Conservation (phyloP, 2,329 filamentous ascomycete genomes). For the Beauveria australis region DNA sequence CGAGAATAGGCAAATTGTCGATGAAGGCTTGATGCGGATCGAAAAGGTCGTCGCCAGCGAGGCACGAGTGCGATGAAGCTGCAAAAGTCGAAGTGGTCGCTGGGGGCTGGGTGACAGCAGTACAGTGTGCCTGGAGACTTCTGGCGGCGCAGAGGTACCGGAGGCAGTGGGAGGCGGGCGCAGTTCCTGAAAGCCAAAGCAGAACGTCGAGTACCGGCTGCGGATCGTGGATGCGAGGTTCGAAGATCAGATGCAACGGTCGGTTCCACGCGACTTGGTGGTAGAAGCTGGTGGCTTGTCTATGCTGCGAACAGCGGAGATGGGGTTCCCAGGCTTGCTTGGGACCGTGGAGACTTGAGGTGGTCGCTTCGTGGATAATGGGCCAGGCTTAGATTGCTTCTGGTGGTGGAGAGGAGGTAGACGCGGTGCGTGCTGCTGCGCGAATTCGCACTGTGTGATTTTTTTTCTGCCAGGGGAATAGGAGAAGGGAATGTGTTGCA, state of each 20-base stretch:
- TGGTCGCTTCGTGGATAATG: constrained; percentile 7
- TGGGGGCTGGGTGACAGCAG: constrained; percentile 3
- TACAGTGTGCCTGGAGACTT: constrained; percentile 7
- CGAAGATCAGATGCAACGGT: constrained; percentile 1
- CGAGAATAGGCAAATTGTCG: not conserved
- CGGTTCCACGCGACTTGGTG: constrained; percentile 8
- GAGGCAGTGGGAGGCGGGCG: not conserved
- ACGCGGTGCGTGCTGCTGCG: not conserved
- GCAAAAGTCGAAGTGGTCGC: constrained; percentile 5
- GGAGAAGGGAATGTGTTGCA: not conserved
- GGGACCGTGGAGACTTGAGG: constrained; percentile 9
- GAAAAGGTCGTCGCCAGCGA: not conserved
- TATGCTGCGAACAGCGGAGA: constrained; percentile 8
- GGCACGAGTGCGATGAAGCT: constrained; percentile 1
- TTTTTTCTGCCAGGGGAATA: not conserved
- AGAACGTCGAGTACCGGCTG: not conserved
- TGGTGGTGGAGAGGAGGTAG: constrained; percentile 3
- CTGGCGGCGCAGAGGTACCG: not conserved
- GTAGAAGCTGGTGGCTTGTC: not conserved
- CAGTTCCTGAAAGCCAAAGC: not conserved
- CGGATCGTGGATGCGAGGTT: not conserved
- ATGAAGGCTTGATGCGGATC: not conserved
- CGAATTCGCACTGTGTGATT: constrained; percentile 1
- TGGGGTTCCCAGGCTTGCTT: constrained; percentile 8
- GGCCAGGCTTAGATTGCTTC: constrained; percentile 7